Evolutionary conservation across 306 rosid genomes (phyloP).

Genomic region (Carpinus viminea): DNA sequence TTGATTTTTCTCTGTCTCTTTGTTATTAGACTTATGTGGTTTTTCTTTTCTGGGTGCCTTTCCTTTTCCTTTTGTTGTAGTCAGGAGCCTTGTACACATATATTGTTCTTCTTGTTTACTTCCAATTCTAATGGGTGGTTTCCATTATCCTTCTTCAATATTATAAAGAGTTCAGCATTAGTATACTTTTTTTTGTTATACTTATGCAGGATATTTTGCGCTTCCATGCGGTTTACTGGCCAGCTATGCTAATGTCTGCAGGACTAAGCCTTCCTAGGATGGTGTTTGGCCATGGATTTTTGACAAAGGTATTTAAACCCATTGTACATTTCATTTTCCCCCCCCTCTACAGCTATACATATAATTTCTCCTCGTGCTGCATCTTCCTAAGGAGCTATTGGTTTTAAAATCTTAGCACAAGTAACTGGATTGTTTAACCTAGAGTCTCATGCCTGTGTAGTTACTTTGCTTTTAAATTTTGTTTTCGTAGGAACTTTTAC

Average conservation of each 20-base stretch:
- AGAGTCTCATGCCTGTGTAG: not conserved
- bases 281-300: slow-evolving; percentile 97
- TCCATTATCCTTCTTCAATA: not conserved
- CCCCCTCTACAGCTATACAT: slow-evolving; percentile 16
- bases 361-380: not conserved
- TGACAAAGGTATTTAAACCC: slow-evolving; percentile 75
- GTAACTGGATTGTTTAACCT: not conserved
- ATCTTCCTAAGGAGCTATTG: slow-evolving; percentile 10
- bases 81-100: not conserved
- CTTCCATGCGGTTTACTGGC: slow-evolving; percentile 97
- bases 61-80: slow-evolving; percentile 3
- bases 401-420: slow-evolving; percentile 9
- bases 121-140: not conserved
- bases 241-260: slow-evolving; percentile 98
- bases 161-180: not conserved
- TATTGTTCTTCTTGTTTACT: not conserved
- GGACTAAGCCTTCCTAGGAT: slow-evolving; percentile 85
- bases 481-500: not conserved
- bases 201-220: slow-evolving; percentile 85
- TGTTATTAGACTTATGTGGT: not conserved
- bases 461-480: not conserved
- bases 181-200: slow-evolving; percentile 11
- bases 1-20: not conserved
- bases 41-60: not conserved
- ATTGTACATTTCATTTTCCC: slow-evolving; percentile 22